Percentiles rank a stretch among this genome's conserved stretches.
phyloP scores from a whole-genome alignment of 2,329 filamentous ascomycete genomes.

The Didymella segeticola region DNA sequence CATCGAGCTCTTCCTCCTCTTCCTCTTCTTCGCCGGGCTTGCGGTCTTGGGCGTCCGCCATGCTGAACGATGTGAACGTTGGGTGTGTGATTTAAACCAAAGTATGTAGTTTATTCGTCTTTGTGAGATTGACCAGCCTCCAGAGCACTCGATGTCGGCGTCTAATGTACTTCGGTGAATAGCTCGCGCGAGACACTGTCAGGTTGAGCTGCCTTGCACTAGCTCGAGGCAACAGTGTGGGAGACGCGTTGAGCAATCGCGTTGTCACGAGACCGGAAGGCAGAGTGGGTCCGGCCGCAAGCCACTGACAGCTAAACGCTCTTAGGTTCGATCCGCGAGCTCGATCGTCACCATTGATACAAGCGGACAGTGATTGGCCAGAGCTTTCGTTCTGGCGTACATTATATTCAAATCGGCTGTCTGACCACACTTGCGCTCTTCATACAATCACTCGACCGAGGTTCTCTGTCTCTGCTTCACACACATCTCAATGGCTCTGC shows the following conservation, averaged over 20 bases:
- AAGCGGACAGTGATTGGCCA: slow-evolving; percentile 33
- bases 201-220: slow-evolving; percentile 7
- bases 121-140: background rate
- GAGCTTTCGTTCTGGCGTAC: slow-evolving; percentile 22
- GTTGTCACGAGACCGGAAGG: slow-evolving; percentile 22
- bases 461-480: slow-evolving; percentile 30
- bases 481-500: slow-evolving; percentile 48
- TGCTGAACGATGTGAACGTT: slow-evolving; percentile 14
- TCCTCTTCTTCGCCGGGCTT: slow-evolving; percentile 62
- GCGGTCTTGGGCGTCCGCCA: slow-evolving; percentile 43
- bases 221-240: slow-evolving; percentile 31
- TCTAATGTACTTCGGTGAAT: background rate
- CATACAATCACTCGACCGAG: slow-evolving; percentile 14
- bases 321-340: slow-evolving; percentile 24
- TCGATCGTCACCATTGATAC: slow-evolving; percentile 34
- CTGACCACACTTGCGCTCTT: slow-evolving; percentile 25
- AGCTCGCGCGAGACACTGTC: background rate
- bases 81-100: too few species aligned
- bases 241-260: slow-evolving; percentile 34
- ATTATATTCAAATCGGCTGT: slow-evolving; percentile 31
- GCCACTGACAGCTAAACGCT: slow-evolving; percentile 2
- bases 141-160: background rate
- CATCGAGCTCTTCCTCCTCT: slow-evolving; percentile 73
- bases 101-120: too few species aligned
- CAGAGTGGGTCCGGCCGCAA: slow-evolving; percentile 6